Percentiles rank a stretch among this genome's conserved stretches.
phyloP scores from a whole-genome alignment of 2,329 filamentous ascomycete genomes.

The Nemania abortiva region DNA sequence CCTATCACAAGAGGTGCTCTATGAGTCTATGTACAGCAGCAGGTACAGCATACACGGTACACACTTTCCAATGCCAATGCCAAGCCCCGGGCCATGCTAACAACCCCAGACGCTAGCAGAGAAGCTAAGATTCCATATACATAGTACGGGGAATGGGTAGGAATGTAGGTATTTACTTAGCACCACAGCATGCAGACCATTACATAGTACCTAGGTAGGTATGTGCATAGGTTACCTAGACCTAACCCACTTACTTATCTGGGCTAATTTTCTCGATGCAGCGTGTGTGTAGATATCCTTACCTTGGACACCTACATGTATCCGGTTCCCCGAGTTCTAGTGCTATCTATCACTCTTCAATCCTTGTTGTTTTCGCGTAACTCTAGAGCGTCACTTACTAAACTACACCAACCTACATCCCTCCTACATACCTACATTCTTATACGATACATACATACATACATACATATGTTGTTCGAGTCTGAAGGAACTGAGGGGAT shows the following conservation, averaged over 20 bases:
- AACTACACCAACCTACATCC: too few species aligned
- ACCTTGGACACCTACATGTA: neutral
- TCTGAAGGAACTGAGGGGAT: constrained; percentile 3
- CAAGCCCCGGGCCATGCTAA: neutral
- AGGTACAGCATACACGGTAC: neutral
- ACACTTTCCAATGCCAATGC: neutral
- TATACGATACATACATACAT: neutral
- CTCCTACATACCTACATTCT: too few species aligned
- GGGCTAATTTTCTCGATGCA: too few species aligned
- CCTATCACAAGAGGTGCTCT: too few species aligned
- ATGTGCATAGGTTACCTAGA: neutral
- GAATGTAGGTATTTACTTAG: too few species aligned
- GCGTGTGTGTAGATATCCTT: neutral
- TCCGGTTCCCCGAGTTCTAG: neutral
- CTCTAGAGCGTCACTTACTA: neutral
- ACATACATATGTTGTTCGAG: neutral
- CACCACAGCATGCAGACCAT: neutral
- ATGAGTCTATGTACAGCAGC: too few species aligned
- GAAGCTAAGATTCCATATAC: neutral
- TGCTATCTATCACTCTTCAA: neutral
- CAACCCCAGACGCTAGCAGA: neutral
- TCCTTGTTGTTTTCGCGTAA: neutral
- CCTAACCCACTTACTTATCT: too few species aligned
- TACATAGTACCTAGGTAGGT: neutral
- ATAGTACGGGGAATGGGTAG: neutral